Percentiles rank a stretch among this genome's conserved stretches.
phyloP scores from a whole-genome alignment of 257 asterid species.

The Jaltomata sinuosa region DNA sequence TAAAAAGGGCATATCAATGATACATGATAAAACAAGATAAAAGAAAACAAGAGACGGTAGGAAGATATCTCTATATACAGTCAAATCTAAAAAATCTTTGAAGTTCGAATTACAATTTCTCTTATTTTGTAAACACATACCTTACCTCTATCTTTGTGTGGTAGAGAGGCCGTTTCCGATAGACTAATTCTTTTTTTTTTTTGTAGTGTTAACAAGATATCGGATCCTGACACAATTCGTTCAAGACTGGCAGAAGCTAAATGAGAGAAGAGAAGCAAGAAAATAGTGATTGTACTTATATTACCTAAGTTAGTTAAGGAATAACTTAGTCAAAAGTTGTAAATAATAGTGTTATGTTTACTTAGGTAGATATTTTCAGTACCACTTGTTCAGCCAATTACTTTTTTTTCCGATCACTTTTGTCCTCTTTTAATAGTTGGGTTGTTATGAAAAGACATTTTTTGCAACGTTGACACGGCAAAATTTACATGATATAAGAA shows the following conservation, averaged over 20 bases:
- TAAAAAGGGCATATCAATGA: too few relatives aligned
- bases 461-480: too few relatives aligned
- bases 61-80: too few relatives aligned
- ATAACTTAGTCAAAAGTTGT: not conserved
- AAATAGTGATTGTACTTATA: not conserved
- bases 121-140: too few relatives aligned
- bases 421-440: too few relatives aligned
- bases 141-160: too few relatives aligned
- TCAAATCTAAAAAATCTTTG: not conserved
- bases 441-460: too few relatives aligned
- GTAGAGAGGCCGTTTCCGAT: too few relatives aligned
- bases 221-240: slow-evolving; percentile 43
- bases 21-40: too few relatives aligned
- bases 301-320: not conserved
- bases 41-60: too few relatives aligned
- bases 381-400: not conserved
- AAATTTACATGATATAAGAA: not conserved
- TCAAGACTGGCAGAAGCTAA: slow-evolving; percentile 45
- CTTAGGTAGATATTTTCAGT: not conserved
- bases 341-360: not conserved
- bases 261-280: slow-evolving; percentile 9
- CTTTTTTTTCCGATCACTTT: too few relatives aligned
- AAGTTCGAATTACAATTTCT: not conserved
- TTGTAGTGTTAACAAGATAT: slow-evolving; percentile 62
- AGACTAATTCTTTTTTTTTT: not conserved